Conservation (phyloP, 257 asterid species). For the Solanum clarkiae region DNA sequence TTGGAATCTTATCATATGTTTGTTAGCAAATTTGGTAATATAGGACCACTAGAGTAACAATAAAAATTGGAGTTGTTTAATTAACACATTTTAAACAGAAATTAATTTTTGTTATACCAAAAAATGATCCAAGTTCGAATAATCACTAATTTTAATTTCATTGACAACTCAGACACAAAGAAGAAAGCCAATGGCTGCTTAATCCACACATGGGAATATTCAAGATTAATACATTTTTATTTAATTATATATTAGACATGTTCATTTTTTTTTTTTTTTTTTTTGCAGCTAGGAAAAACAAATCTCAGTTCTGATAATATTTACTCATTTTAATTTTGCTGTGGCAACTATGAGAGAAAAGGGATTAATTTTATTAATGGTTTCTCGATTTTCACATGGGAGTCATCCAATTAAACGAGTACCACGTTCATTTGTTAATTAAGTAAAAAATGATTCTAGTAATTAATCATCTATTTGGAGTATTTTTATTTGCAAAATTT, state of each 20-base stretch:
- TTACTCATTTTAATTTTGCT: background rate
- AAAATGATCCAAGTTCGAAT: background rate
- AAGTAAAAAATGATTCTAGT: background rate
- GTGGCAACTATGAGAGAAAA: background rate
- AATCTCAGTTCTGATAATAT: background rate
- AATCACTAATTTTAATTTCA: background rate
- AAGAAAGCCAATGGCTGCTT: background rate
- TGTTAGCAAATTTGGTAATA: conserved; percentile 24
- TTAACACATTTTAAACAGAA: background rate
- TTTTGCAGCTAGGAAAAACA: background rate
- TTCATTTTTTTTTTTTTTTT: background rate
- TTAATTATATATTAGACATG: background rate
- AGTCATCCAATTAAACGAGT: background rate
- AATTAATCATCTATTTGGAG: background rate
- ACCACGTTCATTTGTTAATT: background rate
- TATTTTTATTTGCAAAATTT: background rate
- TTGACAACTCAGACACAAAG: background rate
- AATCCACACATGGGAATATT: background rate
- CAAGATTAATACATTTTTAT: background rate
- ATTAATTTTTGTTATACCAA: background rate
- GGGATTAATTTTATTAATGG: background rate
- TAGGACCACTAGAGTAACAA: conserved; percentile 12
- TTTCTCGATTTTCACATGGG: background rate
- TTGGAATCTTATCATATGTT: background rate
- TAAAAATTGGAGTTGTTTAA: background rate